Conservation (phyloP, 495 filamentous ascomycete genomes). For the Amorphotheca resinae region DNA sequence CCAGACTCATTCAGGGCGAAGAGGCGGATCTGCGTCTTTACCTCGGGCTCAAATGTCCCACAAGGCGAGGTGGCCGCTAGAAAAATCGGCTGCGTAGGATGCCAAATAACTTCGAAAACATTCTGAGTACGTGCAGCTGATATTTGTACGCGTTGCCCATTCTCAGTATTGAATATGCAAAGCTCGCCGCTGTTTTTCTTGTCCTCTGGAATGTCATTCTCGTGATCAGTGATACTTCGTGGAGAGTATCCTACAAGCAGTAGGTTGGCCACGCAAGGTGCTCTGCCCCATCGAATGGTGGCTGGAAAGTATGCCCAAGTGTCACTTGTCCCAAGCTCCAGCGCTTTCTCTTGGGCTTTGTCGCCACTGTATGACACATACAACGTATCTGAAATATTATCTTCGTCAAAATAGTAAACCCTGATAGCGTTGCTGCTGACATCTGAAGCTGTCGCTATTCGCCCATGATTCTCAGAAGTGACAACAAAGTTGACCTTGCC, state of each 20-base stretch:
- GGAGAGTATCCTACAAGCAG: conserved; percentile 71
- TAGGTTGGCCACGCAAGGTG: conserved; percentile 35
- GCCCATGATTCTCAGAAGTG: conserved; percentile 33
- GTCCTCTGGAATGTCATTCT: conserved; percentile 41
- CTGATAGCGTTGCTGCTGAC: conserved; percentile 34
- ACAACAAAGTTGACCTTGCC: conserved; percentile 63
- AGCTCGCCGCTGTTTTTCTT: conserved; percentile 50
- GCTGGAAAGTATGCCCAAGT: conserved; percentile 55
- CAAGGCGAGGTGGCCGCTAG: conserved; percentile 47
- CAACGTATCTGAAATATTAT: conserved; percentile 13
- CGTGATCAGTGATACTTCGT: conserved; percentile 30
- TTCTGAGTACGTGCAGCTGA: conserved; percentile 47
- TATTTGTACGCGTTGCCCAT: conserved; percentile 32
- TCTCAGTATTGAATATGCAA: conserved; percentile 53
- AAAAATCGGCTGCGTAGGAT: conserved; percentile 46
- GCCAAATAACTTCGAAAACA: conserved; percentile 73
- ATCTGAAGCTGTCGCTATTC: conserved; percentile 40
- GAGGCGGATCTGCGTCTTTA: conserved; percentile 37
- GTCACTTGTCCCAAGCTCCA: conserved; percentile 3
- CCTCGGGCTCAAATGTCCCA: conserved; percentile 17
- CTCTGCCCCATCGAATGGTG: conserved; percentile 58
- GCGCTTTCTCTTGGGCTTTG: conserved; percentile 5
- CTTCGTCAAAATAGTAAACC: conserved; percentile 29
- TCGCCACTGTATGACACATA: conserved; percentile 13
- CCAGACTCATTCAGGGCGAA: conserved; percentile 18